Base-by-base conservation (phyloP, 352 stramenopile species). In the Phytophthora sansomeana region DNA sequence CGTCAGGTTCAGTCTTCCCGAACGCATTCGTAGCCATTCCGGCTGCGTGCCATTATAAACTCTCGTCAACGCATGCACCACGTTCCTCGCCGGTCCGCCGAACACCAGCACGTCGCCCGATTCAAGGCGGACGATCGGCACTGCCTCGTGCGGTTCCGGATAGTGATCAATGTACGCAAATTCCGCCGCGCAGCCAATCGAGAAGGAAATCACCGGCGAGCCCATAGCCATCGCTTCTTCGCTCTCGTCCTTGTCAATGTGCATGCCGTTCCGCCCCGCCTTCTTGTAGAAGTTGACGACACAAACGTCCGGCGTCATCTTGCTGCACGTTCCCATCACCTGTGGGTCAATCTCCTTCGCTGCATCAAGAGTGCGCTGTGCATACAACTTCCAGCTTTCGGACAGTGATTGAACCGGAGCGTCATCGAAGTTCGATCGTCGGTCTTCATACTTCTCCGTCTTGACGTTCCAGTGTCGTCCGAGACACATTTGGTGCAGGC, bases 201-300 rank as follows among this genome's bases (percentile, higher is more conserved):
- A 92, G 55, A 92, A 90, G 11, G 81, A 90, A 30, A 92, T 72
- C 5, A 92, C 83, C 4, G 83, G 83, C 21, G 83, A 90, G 11
- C 83, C 83, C 70, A 84, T 83, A 0, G 46, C 54, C 68, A 92
- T 84, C 19, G 83, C 82, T 46, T 80, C 73, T 2, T 63, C 63
- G 43, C 80, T 88, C 54, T 92, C 83, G 61, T 90, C 79, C 65
- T 90, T 90, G 72, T 92, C 83, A 21, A 89, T 72, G 62, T 92
- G 83, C 78, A 92, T 84, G 56, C 81, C 84, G 39, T 90, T 92
- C 62, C 81, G 72, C 0, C 84, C 84, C 17, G 80, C 80, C 58
- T 89, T 88, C 61, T 90, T 89, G 71, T 91, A 91, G 46, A 88
- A 92, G 58, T 91, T 91, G 49, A 90, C 81, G 17, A 91, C 80